Percentiles rank a stretch among this genome's conserved stretches.
These are phyloP conservation scores for Chenopodium album DNA, from an alignment of 148 eudicot species.

Conservation along the genomic window DNA sequence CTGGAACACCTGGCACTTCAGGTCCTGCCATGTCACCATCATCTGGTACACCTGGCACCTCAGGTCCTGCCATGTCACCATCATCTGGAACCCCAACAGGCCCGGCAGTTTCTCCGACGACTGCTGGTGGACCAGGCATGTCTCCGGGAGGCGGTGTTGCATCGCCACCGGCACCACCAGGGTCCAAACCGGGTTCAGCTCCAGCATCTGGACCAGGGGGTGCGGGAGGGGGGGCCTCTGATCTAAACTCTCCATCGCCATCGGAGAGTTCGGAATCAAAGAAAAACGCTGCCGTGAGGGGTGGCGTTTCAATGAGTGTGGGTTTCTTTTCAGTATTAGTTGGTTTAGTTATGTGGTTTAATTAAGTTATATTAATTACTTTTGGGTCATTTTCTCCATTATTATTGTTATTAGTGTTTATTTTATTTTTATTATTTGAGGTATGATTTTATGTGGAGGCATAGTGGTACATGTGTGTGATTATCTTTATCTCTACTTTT, in stretches of 20 bases:
- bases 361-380: neutral
- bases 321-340: conserved; percentile 9
- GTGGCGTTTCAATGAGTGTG: neutral
- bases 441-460: conserved; percentile 8
- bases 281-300: conserved; percentile 10
- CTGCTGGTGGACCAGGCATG: neutral
- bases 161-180: neutral
- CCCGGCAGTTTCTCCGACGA: conserved; percentile 6
- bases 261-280: conserved; percentile 1
- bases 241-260: neutral
- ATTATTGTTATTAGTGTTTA: neutral
- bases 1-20: too few relatives aligned
- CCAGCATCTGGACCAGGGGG: neutral
- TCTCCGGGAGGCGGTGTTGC: neutral
- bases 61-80: too few relatives aligned
- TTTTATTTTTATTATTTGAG: neutral
- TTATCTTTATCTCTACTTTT: neutral
- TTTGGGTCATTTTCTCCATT: neutral
- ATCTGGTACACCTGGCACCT: too few relatives aligned
- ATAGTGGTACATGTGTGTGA: conserved; percentile 12
- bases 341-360: conserved; percentile 8
- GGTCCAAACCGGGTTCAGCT: neutral
- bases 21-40: too few relatives aligned
- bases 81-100: neutral
- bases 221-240: too few relatives aligned